phyloP scores from a whole-genome alignment of 139 green algal species.

The Klebsormidium nitens region DNA sequence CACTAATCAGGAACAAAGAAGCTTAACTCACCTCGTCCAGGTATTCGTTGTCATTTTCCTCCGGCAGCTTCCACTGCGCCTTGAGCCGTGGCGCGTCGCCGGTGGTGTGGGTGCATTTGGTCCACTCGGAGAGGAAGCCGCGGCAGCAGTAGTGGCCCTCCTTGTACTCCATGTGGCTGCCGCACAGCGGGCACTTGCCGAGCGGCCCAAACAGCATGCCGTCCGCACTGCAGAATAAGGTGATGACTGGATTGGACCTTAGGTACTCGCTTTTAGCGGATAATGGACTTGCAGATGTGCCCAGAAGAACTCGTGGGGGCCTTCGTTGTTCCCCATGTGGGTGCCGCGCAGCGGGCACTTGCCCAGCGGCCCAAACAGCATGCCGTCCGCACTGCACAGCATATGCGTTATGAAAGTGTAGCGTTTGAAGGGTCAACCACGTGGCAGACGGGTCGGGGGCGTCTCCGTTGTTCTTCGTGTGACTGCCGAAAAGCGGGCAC shows the following conservation, averaged over 20 bases:
- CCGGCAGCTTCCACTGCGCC: not conserved
- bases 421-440: too few relatives aligned
- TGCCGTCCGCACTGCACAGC: conserved; percentile 21
- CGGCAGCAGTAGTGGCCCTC: conserved; percentile 27
- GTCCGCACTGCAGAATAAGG: conserved; percentile 12
- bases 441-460: too few relatives aligned
- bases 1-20: too few relatives aligned
- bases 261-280: too few relatives aligned
- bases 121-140: conserved; percentile 30
- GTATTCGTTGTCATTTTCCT: conserved; percentile 1
- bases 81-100: not conserved
- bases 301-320: too few relatives aligned
- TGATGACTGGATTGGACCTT: too few relatives aligned
- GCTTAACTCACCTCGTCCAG: too few relatives aligned
- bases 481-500: too few relatives aligned
- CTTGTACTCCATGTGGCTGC: conserved; percentile 11
- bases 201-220: conserved; percentile 30
- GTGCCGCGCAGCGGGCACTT: conserved; percentile 15
- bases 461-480: too few relatives aligned
- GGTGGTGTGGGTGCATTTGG: conserved; percentile 16
- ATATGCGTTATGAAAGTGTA: too few relatives aligned
- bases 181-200: conserved; percentile 17
- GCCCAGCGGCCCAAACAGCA: conserved; percentile 22
- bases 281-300: too few relatives aligned
- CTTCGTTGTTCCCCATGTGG: conserved; percentile 28